Evolutionary conservation across 2,329 filamentous ascomycete species (phyloP), one percentile per base, ranked within the genome.

Genomic region (Calonectria hawksworthii): DNA sequence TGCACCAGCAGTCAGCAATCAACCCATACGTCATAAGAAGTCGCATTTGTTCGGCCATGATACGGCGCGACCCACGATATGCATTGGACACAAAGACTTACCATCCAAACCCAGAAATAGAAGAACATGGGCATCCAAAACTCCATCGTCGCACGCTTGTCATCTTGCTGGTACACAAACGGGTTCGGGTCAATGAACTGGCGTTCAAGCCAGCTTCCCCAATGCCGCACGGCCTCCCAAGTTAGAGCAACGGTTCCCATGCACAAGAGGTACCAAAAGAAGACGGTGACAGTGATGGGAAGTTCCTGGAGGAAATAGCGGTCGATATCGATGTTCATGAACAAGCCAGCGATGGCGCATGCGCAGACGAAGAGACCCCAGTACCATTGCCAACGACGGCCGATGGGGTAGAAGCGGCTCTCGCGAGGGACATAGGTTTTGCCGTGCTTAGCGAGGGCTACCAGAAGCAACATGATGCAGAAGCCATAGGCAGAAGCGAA

Each of bases 331-430:
- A 96, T 87, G 72, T 90, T 91, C 73, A 91, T 92, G 74, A 96
- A 90, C 21, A 94, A 90, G 80, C 93, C 93, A 82, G 95, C 90
- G 68, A 94, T 86, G 44, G 90, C 94, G 73, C 90, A 90, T 7
- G 88, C 89, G 70, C 90, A 92, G 30, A 92, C 87, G 72, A 92
- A 89, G 41, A 91, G 84, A 79, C 90, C 91, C 93, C 94, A 96
- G 84, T 96, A 96, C 94, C 94, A 96, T 83, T 95, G 93, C 93
- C 93, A 95, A 77, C 94, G 88, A 65, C 94, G 89, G 14, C 94
- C 93, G 69, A 95, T 89, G 23, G 93, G 89, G 69, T 88, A 90
- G 85, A 95, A 96, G 73, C 93, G 89, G 83, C 92, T 94, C 79
- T 93, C 89, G 23, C 87, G 85, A 1, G 93, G 91, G 13, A 96